Percentiles rank a stretch among this genome's conserved stretches.
These are phyloP conservation scores for Cylindrodendrum hubeiense DNA, from an alignment of 2,329 filamentous ascomycete species.

Conservation along the genomic window DNA sequence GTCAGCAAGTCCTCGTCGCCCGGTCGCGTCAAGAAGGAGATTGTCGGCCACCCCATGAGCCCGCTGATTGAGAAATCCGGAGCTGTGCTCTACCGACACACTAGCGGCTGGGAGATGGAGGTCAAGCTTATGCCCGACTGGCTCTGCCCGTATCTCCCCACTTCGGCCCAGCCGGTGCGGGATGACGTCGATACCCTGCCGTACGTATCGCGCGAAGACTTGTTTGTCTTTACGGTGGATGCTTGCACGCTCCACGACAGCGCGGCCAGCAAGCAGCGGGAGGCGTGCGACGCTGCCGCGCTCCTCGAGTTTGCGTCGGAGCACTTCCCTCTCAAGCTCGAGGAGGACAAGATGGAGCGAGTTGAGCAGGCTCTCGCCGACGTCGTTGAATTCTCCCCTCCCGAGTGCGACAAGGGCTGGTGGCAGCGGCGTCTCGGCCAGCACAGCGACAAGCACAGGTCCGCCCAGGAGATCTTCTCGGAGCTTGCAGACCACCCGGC, in stretches of 20 bases:
- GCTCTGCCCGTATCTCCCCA: conserved; percentile 45
- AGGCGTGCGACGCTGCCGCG: conserved; percentile 42
- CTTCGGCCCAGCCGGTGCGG: conserved; percentile 37
- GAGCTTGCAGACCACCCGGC: conserved; percentile 41
- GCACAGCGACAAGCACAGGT: conserved; percentile 38
- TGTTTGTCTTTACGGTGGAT: conserved; percentile 46
- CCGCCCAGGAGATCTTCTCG: conserved; percentile 45
- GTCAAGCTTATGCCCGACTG: conserved; percentile 48
- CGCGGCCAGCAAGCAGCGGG: conserved; percentile 41
- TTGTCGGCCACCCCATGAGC: conserved; percentile 45
- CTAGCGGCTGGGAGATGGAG: conserved; percentile 44
- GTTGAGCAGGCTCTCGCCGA: conserved; percentile 43
- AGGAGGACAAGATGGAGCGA: conserved; percentile 42
- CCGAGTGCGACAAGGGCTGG: conserved; percentile 45
- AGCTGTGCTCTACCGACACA: conserved; percentile 40
- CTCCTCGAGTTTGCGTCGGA: conserved; percentile 43
- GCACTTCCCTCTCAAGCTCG: conserved; percentile 40
- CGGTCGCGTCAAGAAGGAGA: conserved; percentile 45
- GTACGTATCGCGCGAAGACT: conserved; percentile 43
- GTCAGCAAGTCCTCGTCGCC: conserved; percentile 47
- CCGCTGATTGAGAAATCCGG: conserved; percentile 44
- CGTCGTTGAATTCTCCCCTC: conserved; percentile 39
- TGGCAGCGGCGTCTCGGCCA: conserved; percentile 45
- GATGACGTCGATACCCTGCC: conserved; percentile 38
- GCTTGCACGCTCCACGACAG: conserved; percentile 45